These are phyloP conservation scores for Clonostachys chloroleuca DNA, from an alignment of 2,329 filamentous ascomycete genomes.

Conservation along the genomic window DNA sequence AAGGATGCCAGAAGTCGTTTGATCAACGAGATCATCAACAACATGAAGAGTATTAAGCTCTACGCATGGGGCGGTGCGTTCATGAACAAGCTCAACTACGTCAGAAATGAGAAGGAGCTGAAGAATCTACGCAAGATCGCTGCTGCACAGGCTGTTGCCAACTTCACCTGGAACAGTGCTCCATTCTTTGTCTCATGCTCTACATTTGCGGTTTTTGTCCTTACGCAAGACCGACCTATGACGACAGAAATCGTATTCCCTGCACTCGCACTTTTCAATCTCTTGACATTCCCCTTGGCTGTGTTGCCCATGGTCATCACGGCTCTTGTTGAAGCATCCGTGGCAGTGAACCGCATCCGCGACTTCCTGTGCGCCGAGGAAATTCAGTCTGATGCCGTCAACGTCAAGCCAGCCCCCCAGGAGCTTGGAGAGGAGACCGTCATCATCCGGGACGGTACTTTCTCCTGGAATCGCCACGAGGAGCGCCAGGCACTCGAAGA, in stretches of 20 bases:
- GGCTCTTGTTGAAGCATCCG: slow-evolving; percentile 90
- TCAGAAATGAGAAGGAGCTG: slow-evolving; percentile 92
- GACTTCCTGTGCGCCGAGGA: slow-evolving; percentile 85
- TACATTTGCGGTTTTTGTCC: slow-evolving; percentile 91
- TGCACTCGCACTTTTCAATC: slow-evolving; percentile 85
- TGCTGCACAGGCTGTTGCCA: slow-evolving; percentile 87
- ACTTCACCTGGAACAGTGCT: slow-evolving; percentile 97
- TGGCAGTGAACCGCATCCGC: slow-evolving; percentile 82
- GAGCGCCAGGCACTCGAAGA: slow-evolving; percentile 68
- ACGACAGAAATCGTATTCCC: slow-evolving; percentile 96
- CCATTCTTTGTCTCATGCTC: slow-evolving; percentile 97
- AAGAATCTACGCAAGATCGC: slow-evolving; percentile 96
- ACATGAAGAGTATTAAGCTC: slow-evolving; percentile 99
- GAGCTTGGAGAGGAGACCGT: slow-evolving; percentile 83
- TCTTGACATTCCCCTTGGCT: slow-evolving; percentile 90
- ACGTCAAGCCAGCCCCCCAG: slow-evolving; percentile 62
- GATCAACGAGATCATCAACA: slow-evolving; percentile 97
- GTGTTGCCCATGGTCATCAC: slow-evolving; percentile 98
- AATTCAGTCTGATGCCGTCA: slow-evolving; percentile 79
- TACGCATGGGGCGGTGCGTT: slow-evolving; percentile 98
- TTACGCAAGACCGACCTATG: slow-evolving; percentile 74
- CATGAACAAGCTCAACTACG: slow-evolving; percentile 94
- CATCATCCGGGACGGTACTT: slow-evolving; percentile 76
- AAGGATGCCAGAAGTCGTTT: slow-evolving; percentile 90
- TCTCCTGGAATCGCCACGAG: slow-evolving; percentile 91